Percentiles rank a stretch among this genome's conserved stretches.
These are phyloP conservation scores for Rhynchospora tenuis DNA, from an alignment of 176 grass and related monocot species.

Conservation along the genomic window DNA sequence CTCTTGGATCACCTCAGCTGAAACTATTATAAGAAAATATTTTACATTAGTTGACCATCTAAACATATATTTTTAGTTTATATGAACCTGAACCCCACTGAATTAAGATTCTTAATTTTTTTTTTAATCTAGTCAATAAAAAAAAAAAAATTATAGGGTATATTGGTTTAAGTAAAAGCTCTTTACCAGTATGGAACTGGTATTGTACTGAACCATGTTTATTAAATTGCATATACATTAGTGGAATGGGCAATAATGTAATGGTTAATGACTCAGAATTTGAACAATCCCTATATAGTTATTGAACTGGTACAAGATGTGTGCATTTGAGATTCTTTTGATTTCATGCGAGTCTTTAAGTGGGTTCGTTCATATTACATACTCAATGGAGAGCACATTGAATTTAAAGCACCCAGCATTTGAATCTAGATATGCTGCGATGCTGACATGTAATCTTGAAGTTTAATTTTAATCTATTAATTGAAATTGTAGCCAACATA, in stretches of 20 bases:
- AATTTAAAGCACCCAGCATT: neutral
- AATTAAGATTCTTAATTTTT: neutral
- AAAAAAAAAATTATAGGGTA: too few relatives aligned
- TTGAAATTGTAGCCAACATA: neutral
- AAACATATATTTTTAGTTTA: neutral
- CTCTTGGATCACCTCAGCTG: too few relatives aligned
- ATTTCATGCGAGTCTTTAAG: neutral
- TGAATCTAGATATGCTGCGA: neutral
- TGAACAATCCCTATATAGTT: neutral
- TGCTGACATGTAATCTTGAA: neutral
- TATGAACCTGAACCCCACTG: neutral
- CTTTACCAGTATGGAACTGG: neutral
- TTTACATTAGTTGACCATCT: neutral
- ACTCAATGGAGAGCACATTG: neutral
- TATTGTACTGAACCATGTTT: neutral
- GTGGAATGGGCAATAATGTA: neutral
- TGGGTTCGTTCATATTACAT: neutral
- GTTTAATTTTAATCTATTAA: neutral
- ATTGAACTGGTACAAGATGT: neutral
- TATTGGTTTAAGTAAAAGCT: neutral
- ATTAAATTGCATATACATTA: neutral
- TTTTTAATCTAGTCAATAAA: too few relatives aligned
- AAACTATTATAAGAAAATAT: neutral
- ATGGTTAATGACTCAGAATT: neutral
- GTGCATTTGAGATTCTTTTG: neutral